phyloP scores from a whole-genome alignment of 352 stramenopile genomes.

The Phytopythium montanum region DNA sequence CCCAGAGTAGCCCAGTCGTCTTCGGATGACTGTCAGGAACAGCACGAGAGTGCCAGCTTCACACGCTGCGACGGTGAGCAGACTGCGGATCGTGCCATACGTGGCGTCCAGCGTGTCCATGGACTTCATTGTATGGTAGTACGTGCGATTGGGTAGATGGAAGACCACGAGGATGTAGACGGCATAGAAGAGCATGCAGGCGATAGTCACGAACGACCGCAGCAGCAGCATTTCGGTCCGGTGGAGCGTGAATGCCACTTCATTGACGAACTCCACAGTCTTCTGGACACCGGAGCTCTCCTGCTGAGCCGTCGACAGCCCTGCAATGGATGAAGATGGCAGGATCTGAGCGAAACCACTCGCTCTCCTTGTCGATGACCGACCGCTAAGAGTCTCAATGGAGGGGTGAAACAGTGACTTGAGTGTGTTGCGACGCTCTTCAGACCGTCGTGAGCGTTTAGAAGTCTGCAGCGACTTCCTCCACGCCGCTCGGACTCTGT shows the following conservation, averaged over 20 bases:
- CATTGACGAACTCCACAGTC: neutral
- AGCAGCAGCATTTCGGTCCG: constrained; percentile 4
- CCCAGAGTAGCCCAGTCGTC: constrained; percentile 9
- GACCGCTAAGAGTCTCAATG: neutral
- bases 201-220: neutral
- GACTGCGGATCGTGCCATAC: neutral
- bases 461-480: neutral
- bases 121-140: constrained; percentile 20
- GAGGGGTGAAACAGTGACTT: neutral
- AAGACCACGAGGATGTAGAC: constrained; percentile 18
- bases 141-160: constrained; percentile 17
- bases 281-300: neutral
- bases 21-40: constrained; percentile 17
- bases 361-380: neutral
- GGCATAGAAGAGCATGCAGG: constrained; percentile 4
- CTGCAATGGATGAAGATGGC: neutral
- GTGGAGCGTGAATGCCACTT: constrained; percentile 4
- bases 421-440: neutral
- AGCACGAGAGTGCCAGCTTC: constrained; percentile 10
- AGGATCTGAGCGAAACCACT: neutral
- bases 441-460: neutral
- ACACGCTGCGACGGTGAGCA: constrained; percentile 9
- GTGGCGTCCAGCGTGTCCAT: constrained; percentile 11
- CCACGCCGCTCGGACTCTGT: neutral
- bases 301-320: neutral